Percentiles rank a stretch among this genome's conserved stretches.
phyloP scores from a whole-genome alignment of 805 yeast species.

The Ogataea zsoltii region DNA sequence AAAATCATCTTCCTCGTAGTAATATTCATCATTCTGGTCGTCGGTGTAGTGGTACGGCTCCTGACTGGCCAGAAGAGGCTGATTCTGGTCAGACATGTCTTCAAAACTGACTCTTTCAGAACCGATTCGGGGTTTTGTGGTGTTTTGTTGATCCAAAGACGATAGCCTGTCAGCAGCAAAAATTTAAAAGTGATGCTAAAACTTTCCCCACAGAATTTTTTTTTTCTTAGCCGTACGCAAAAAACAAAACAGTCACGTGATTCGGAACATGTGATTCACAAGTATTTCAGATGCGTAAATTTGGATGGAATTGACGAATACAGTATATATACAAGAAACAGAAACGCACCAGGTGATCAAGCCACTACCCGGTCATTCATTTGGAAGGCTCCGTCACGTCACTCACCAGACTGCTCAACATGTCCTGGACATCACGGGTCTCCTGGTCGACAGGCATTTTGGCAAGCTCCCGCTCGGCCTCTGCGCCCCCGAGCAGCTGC shows the following conservation, averaged over 20 bases:
- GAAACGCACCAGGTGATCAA: too few relatives aligned
- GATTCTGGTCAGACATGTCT: neutral
- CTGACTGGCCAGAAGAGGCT: neutral
- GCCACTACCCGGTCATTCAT: too few relatives aligned
- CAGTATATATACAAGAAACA: neutral
- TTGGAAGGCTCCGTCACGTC: constrained; percentile 15
- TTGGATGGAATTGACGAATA: neutral
- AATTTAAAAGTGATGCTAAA: too few relatives aligned
- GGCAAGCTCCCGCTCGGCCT: constrained; percentile 49
- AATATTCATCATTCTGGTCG: constrained; percentile 6
- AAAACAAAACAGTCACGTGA: too few relatives aligned
- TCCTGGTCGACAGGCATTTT: constrained; percentile 59
- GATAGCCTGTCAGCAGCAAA: too few relatives aligned
- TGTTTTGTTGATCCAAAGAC: too few relatives aligned
- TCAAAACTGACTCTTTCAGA: too few relatives aligned
- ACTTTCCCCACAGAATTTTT: too few relatives aligned
- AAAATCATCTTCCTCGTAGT: constrained; percentile 21
- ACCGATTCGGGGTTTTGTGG: neutral
- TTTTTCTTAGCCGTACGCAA: too few relatives aligned
- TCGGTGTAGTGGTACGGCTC: neutral
- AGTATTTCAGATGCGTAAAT: too few relatives aligned
- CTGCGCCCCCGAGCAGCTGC: constrained; percentile 65
- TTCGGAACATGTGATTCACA: too few relatives aligned
- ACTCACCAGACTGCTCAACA: constrained; percentile 20
- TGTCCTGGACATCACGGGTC: constrained; percentile 54